Evolutionary conservation across 2,329 filamentous ascomycete species (phyloP), one percentile per base, ranked within the genome.

Genomic region (Sarocladium strictum): DNA sequence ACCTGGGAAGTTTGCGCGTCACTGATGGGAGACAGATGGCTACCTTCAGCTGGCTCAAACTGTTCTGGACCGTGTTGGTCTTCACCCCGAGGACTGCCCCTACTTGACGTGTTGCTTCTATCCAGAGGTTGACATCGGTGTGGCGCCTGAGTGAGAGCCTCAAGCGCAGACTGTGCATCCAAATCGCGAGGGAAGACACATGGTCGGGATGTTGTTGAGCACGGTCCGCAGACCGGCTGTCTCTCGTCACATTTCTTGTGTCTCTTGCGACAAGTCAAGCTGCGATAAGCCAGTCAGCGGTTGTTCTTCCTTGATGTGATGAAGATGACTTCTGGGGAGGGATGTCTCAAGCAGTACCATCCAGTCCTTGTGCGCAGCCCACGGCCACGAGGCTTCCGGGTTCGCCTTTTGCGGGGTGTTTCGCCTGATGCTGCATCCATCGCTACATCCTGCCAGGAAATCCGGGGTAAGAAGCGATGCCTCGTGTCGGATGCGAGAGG

Each of bases 241-340:
- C 65, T 65, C 63, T 78, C 76, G 58, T 77, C 75, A 60, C 76
- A 79, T 64, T 79, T 79, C 61, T 77, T 75, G 57, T 77, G 72
- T 55, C 76, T 65, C 56, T 68, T 68, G 50, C 73, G 71, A 59
- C 74, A 77, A 14, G 71, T 74, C 43, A 73, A 62, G 58, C 71
- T 74, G 17, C 10, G 17, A 1, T 9, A 4, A 43, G 27, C n/a
- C 14, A 32, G 24, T 45, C 45, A 50, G 7, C 35, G 9, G 35
- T n/a, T n/a, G n/a, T n/a, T n/a, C n/a, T n/a, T n/a, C n/a, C n/a
- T n/a, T n/a, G n/a, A n/a, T n/a, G n/a, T n/a, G n/a, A n/a, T n/a
- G n/a, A n/a, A n/a, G n/a, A n/a, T n/a, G n/a, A n/a, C n/a, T n/a
- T n/a, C n/a, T n/a, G n/a, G 11, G 35, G n/a, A 21, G 19, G 27